Evolutionary conservation across 129 eudicot species (phyloP).

Genomic region (Flaveria sonorensis): DNA sequence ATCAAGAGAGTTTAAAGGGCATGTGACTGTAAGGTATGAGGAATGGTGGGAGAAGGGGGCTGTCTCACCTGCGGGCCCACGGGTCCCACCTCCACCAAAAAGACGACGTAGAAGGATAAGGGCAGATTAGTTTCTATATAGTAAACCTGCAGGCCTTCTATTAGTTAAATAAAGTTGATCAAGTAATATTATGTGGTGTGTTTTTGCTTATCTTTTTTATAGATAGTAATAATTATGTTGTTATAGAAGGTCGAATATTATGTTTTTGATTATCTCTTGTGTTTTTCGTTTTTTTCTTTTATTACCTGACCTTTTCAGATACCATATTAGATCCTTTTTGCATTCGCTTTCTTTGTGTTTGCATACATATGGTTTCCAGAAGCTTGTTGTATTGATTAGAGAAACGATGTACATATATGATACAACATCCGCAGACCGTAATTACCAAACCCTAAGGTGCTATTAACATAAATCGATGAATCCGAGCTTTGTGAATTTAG

Average conservation of each 20-base stretch:
- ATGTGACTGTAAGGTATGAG: slow-evolving; percentile 37
- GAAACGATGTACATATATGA: background rate
- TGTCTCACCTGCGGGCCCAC: background rate
- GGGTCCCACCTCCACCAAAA: slow-evolving; percentile 20
- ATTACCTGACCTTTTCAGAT: background rate
- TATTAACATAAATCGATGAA: no score
- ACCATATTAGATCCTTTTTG: background rate
- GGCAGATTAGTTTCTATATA: slow-evolving; percentile 10
- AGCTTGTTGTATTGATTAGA: background rate
- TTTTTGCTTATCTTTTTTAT: background rate
- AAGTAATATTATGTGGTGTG: background rate
- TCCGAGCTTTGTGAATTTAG: no score
- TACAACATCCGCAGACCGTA: no score
- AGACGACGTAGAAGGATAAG: background rate
- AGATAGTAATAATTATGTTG: background rate
- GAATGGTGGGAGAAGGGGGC: slow-evolving; percentile 47
- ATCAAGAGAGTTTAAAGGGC: slow-evolving; percentile 28
- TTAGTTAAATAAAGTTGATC: background rate
- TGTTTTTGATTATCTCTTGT: background rate
- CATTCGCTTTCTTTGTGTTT: background rate
- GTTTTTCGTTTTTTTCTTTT: background rate
- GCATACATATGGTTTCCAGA: background rate
- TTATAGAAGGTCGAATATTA: slow-evolving; percentile 6
- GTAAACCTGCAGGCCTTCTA: slow-evolving; percentile 7
- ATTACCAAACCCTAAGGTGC: no score